Conservation (phyloP, 139 green algal species). For the Coelastrella sp. region DNA sequence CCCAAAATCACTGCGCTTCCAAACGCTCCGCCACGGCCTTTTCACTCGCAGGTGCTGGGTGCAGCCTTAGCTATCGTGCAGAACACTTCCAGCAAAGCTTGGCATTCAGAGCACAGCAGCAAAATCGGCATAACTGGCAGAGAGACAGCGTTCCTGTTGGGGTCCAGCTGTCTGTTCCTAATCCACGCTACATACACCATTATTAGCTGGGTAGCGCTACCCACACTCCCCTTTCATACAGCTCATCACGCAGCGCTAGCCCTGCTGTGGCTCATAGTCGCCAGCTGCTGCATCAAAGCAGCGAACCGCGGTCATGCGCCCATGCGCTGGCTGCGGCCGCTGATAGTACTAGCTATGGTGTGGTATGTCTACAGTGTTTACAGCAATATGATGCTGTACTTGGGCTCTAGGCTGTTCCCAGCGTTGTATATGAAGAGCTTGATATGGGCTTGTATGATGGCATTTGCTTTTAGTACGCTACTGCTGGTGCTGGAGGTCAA, state of each 20-base stretch:
- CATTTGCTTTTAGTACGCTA: slow-evolving; percentile 12
- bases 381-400: slow-evolving; percentile 3
- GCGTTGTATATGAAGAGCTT: slow-evolving; percentile 22
- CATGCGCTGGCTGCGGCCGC: slow-evolving; percentile 34
- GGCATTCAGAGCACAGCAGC: slow-evolving; percentile 6
- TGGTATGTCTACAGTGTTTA: slow-evolving; percentile 23
- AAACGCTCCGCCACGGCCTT: not conserved
- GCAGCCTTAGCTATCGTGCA: slow-evolving; percentile 24
- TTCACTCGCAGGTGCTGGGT: not conserved
- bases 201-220: not conserved
- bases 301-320: slow-evolving; percentile 2
- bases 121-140: slow-evolving; percentile 38
- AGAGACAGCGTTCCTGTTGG: slow-evolving; percentile 18
- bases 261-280: slow-evolving; percentile 29
- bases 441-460: slow-evolving; percentile 40
- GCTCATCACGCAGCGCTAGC: slow-evolving; percentile 26
- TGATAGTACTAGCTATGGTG: slow-evolving; percentile 2
- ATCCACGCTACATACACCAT: slow-evolving; percentile 25
- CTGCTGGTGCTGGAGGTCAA: slow-evolving; percentile 13
- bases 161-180: not conserved
- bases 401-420: slow-evolving; percentile 3
- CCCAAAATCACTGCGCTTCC: too few relatives aligned
- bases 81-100: slow-evolving; percentile 29
- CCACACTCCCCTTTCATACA: slow-evolving; percentile 36
- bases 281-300: slow-evolving; percentile 5